These are phyloP conservation scores for Puccinia brachypodii DNA, from an alignment of 1,284 basidiomycete species.

Conservation along the genomic window DNA sequence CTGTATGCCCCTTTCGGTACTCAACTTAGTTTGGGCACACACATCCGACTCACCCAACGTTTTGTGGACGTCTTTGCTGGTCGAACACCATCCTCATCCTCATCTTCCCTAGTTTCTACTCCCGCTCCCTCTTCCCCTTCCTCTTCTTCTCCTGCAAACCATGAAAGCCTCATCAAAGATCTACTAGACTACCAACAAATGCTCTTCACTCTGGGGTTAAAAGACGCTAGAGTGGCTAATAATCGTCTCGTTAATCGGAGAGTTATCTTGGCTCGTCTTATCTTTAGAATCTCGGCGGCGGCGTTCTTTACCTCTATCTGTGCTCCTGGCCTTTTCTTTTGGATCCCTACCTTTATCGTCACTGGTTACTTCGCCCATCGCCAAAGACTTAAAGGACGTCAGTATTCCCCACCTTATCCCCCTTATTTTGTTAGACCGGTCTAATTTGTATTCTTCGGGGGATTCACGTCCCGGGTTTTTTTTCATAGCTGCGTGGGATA, in stretches of 20 bases:
- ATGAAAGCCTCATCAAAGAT: conserved; percentile 68
- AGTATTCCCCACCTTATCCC: neutral
- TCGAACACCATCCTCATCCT: conserved; percentile 61
- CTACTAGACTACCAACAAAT: conserved; percentile 61
- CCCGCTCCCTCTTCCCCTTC: neutral
- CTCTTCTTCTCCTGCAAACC: neutral
- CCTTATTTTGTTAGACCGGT: conserved; percentile 35
- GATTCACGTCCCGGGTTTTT: too few species aligned
- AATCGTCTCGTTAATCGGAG: conserved; percentile 60
- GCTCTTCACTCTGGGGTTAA: conserved; percentile 53
- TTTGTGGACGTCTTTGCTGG: conserved; percentile 70
- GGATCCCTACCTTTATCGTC: conserved; percentile 72
- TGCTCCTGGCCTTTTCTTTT: conserved; percentile 74
- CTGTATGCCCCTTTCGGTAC: conserved; percentile 82
- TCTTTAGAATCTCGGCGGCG: conserved; percentile 67
- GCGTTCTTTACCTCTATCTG: conserved; percentile 69
- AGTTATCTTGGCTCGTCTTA: conserved; percentile 66
- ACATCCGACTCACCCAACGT: conserved; percentile 52
- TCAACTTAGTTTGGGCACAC: conserved; percentile 64
- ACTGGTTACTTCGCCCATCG: conserved; percentile 65
- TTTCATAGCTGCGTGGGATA: conserved; percentile 51
- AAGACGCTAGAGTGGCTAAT: conserved; percentile 38
- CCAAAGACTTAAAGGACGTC: conserved; percentile 31
- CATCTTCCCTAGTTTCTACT: conserved; percentile 60
- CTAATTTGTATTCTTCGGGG: conserved; percentile 56